Percentiles rank a stretch among this genome's conserved stretches.
phyloP scores from a whole-genome alignment of 441 rosid species.

The Populus trichocarpa region DNA sequence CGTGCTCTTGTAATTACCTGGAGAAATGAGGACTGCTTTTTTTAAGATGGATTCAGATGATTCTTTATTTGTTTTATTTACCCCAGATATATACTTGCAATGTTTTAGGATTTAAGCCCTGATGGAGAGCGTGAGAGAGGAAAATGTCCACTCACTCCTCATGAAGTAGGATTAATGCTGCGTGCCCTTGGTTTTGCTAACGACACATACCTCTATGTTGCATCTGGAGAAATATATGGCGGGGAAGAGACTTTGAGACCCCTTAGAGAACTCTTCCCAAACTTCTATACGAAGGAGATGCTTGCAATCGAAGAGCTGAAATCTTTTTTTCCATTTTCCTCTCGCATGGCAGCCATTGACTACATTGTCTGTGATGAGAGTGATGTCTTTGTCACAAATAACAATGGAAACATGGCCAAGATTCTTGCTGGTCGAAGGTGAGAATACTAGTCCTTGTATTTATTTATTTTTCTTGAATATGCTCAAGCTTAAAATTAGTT shows the following conservation, averaged over 20 bases:
- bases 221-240: constrained; percentile 98
- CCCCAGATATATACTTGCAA: neutral
- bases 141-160: constrained; percentile 95
- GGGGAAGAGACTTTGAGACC: constrained; percentile 91
- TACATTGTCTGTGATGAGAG: constrained; percentile 92
- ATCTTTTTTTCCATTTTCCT: constrained; percentile 76
- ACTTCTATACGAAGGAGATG: constrained; percentile 94
- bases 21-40: neutral
- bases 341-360: constrained; percentile 93
- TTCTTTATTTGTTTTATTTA: constrained; percentile 11
- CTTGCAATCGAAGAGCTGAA: constrained; percentile 76
- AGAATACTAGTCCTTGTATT: constrained; percentile 23
- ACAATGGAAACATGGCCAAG: constrained; percentile 99
- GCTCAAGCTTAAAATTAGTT: neutral
- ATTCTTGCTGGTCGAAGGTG: constrained; percentile 98
- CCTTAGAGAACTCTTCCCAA: constrained; percentile 82
- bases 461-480: neutral
- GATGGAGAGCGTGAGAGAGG: constrained; percentile 91
- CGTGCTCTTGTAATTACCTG: neutral
- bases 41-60: neutral
- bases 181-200: constrained; percentile 91
- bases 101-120: constrained; percentile 72
- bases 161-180: constrained; percentile 94
- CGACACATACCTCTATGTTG: constrained; percentile 84
- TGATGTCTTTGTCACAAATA: constrained; percentile 90